A percentile compares a stretch with the other conserved stretches of the same genome.
Conservation (phyloP, 805 yeast genomes). For the Tetrapisispora phaffii region DNA sequence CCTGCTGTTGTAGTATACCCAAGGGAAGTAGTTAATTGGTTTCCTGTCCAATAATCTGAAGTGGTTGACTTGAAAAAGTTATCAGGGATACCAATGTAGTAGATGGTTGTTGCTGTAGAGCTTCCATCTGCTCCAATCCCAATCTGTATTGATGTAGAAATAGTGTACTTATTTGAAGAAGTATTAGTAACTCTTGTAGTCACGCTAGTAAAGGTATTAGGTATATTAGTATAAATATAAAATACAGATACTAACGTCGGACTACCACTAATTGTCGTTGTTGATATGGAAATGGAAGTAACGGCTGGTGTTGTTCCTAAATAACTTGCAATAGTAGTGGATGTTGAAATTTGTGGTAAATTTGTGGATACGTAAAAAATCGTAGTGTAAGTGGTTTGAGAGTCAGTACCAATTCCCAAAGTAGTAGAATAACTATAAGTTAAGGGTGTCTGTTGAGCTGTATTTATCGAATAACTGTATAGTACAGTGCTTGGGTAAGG, state of each 20-base stretch:
- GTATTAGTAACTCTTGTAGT: background rate
- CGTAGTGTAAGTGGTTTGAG: background rate
- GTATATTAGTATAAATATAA: background rate
- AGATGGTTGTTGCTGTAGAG: background rate
- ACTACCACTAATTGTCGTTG: background rate
- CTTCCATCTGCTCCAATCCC: background rate
- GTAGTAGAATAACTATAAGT: too few relatives aligned
- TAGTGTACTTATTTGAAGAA: background rate
- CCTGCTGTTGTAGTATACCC: background rate
- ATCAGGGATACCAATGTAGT: background rate
- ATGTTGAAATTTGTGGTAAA: background rate
- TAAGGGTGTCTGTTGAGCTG: too few relatives aligned
- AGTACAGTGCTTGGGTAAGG: too few relatives aligned
- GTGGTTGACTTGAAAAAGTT: background rate
- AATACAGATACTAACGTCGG: background rate
- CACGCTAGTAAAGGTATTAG: background rate
- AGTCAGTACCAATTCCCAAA: too few relatives aligned
- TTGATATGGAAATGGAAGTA: background rate
- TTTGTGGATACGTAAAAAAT: background rate
- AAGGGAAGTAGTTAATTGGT: background rate
- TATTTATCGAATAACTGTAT: too few relatives aligned
- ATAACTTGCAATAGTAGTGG: background rate
- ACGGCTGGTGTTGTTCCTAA: background rate
- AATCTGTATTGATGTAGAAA: background rate
- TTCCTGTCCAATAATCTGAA: background rate